Percentiles rank a stretch among this genome's conserved stretches.
Conservation (phyloP, 441 rosid species). For the Adansonia gregorii region DNA sequence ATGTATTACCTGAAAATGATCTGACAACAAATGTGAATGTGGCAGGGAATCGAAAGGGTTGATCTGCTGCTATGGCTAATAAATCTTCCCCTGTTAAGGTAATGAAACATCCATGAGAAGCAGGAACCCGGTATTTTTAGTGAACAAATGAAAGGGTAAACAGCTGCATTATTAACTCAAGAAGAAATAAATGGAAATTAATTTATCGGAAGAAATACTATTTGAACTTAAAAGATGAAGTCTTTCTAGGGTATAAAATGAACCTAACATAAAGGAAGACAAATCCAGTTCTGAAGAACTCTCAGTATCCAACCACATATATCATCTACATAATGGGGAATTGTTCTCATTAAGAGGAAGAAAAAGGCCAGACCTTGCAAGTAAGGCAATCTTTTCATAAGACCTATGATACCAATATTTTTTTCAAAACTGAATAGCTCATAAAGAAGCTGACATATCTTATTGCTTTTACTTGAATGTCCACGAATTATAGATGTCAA, state of each 20-base stretch:
- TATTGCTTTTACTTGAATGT: not conserved
- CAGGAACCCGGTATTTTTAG: not conserved
- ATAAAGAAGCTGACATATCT: not conserved
- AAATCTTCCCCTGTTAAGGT: slow-evolving; percentile 83
- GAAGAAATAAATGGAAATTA: slow-evolving; percentile 3
- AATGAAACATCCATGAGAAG: slow-evolving; percentile 28
- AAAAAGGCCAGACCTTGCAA: not conserved
- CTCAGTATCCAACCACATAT: not conserved
- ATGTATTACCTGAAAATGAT: slow-evolving; percentile 87
- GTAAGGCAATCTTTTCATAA: not conserved
- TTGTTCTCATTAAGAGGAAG: not conserved
- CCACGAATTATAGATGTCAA: not conserved
- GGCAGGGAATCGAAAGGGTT: slow-evolving; percentile 98
- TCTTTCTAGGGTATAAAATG: not conserved
- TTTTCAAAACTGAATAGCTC: slow-evolving; percentile 1
- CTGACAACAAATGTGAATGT: slow-evolving; percentile 99
- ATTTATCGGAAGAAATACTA: not conserved
- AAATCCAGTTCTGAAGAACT: slow-evolving; percentile 5
- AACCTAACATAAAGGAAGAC: not conserved
- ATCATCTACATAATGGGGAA: not conserved
- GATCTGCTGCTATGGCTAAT: slow-evolving; percentile 94
- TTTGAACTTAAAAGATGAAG: not conserved
- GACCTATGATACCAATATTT: not conserved
- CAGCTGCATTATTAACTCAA: not conserved
- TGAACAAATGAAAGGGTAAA: not conserved